Evolutionary conservation across 345 rosid species (phyloP).

Genomic region (Cochlearia excelsa): DNA sequence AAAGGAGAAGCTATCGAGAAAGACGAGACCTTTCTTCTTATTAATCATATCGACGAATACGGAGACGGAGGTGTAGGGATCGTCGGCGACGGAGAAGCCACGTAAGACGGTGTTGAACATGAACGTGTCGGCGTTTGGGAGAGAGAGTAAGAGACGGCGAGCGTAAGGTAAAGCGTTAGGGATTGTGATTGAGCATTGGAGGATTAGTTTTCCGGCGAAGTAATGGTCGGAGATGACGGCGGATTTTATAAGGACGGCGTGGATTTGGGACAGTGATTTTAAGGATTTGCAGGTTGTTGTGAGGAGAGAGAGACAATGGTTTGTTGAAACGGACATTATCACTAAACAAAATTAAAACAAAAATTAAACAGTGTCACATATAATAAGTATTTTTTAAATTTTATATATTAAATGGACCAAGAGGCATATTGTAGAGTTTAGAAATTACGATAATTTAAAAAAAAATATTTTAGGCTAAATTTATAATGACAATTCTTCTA

Average conservation of each 20-base stretch:
- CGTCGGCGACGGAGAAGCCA: conserved; percentile 52
- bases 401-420: no score
- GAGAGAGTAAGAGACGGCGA: conserved; percentile 42
- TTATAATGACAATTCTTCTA: no score
- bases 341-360: not conserved
- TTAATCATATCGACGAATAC: conserved; percentile 48
- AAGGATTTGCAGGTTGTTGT: conserved; percentile 48
- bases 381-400: no score
- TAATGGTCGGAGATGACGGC: conserved; percentile 46
- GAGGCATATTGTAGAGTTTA: no score
- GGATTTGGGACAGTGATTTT: conserved; percentile 50
- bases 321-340: conserved; percentile 9
- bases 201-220: conserved; percentile 56
- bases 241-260: conserved; percentile 44
- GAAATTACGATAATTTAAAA: no score
- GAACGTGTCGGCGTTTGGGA: conserved; percentile 55
- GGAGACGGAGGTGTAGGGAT: conserved; percentile 42
- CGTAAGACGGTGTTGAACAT: conserved; percentile 73
- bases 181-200: conserved; percentile 47
- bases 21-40: conserved; percentile 33
- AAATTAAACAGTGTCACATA: no score
- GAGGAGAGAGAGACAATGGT: conserved; percentile 39
- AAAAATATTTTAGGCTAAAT: no score
- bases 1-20: conserved; percentile 70
- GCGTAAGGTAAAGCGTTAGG: conserved; percentile 50